Percentiles rank a stretch among this genome's conserved stretches.
phyloP scores from a whole-genome alignment of 768 basidiomycete genomes.

The Suillus clintonianus region DNA sequence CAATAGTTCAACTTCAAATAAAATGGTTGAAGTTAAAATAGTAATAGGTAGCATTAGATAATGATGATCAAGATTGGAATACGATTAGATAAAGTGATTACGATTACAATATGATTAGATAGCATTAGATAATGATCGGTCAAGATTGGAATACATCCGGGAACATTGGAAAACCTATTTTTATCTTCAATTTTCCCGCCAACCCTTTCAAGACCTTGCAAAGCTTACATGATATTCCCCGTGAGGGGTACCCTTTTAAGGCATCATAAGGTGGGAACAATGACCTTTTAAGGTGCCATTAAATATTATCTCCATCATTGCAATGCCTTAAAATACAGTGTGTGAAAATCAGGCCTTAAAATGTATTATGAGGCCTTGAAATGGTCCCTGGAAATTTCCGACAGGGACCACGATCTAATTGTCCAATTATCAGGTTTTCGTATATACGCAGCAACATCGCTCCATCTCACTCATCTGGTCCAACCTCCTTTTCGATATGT shows the following conservation, averaged over 20 bases:
- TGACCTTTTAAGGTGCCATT: no score
- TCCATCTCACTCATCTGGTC: conserved; percentile 36
- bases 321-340: no score
- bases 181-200: not conserved
- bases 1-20: not conserved
- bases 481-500: conserved; percentile 34
- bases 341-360: no score
- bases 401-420: no score
- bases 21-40: not conserved
- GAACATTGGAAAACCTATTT: not conserved
- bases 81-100: no score
- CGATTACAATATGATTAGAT: not conserved
- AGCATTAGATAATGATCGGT: not conserved
- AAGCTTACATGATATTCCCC: not conserved
- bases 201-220: not conserved
- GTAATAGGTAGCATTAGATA: not conserved
- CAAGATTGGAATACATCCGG: not conserved
- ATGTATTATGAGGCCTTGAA: no score
- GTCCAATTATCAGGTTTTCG: conserved; percentile 36
- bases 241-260: not conserved
- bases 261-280: no score
- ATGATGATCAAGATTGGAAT: no score
- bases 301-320: no score
- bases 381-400: no score
- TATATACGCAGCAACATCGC: conserved; percentile 36